Percentiles rank a stretch among this genome's conserved stretches.
These are phyloP conservation scores for Sporothrix pallida DNA, from an alignment of 2,329 filamentous ascomycete genomes.

Conservation along the genomic window DNA sequence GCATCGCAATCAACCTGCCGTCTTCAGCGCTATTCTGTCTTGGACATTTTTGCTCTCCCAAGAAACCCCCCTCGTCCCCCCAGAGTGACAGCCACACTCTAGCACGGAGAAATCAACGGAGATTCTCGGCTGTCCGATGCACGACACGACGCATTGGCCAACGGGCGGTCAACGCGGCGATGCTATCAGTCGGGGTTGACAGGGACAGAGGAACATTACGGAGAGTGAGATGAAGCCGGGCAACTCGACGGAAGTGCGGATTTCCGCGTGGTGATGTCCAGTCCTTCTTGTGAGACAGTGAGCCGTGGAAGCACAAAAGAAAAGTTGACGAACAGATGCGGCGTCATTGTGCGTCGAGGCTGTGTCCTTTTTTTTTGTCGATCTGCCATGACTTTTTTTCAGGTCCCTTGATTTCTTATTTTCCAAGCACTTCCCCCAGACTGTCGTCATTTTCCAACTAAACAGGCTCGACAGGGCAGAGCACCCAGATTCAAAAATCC, in stretches of 20 bases:
- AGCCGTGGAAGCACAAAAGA: background rate
- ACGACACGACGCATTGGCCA: constrained; percentile 17
- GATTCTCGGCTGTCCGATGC: constrained; percentile 17
- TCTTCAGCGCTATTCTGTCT: constrained; percentile 6
- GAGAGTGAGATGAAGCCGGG: no score
- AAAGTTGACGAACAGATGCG: background rate
- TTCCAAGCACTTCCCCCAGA: background rate
- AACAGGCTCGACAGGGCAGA: constrained; percentile 18
- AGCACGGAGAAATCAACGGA: constrained; percentile 11
- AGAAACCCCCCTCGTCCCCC: no score
- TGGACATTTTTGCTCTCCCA: background rate
- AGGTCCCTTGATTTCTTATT: background rate
- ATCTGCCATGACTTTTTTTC: background rate
- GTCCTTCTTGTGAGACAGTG: background rate
- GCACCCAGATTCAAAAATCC: background rate
- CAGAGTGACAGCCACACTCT: background rate
- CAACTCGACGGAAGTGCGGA: background rate
- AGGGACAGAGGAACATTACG: background rate
- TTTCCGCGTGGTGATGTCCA: background rate
- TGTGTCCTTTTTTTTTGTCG: background rate
- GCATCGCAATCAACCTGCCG: constrained; percentile 12
- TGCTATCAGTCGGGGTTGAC: background rate
- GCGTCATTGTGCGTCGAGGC: background rate
- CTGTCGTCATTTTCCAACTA: constrained; percentile 14
- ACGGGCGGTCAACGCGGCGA: background rate